Evolutionary conservation across 2,329 filamentous ascomycete species (phyloP), one percentile per base, ranked within the genome.

Genomic region (Seiridium cupressi): DNA sequence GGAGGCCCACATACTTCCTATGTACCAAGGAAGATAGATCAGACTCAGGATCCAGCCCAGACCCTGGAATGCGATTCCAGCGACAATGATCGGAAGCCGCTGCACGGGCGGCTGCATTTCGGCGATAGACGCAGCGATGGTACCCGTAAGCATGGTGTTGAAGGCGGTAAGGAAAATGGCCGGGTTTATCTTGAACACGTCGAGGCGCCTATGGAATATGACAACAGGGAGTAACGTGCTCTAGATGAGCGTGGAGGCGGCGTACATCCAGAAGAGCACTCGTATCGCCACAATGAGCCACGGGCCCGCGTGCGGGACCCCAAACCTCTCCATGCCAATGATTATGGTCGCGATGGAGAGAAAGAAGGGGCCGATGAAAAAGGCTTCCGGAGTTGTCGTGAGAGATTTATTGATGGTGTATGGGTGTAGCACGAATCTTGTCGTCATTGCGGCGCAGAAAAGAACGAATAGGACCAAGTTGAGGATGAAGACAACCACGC

Each of bases 101-200:
- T 79, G 68, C 3, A 71, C 64, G 0, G 78, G 66, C 0, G 81
- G 79, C 64, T 87, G 84, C 3, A 76, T 73, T 26, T 74, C 70
- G 34, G 79, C 78, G 58, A 86, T 81, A 44, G 80, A 74, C 26
- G 78, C 79, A 9, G 86, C 85, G 46, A 89, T 77, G 7, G 85
- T 88, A 31, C 86, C 86, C 18, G 80, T 78, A 31, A 89, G 78
- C 85, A 89, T 88, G 66, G 85, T 74, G 6, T 85, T 85, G 70
- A 87, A 89, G 60, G 86, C 82, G 4, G 85, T 85, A 26, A 89
- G 75, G 61, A 87, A 82, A 84, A 85, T 87, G 0, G 81, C 82
- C 0, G 85, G 86, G 67, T 84, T 86, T 77, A 87, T 85, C 78
- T 57, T 81, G 59, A 32, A 70, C 58, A 4, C 79, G 57, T 81